Conservation (phyloP, 106 monocot species). For the Platanthera zijinensis region DNA sequence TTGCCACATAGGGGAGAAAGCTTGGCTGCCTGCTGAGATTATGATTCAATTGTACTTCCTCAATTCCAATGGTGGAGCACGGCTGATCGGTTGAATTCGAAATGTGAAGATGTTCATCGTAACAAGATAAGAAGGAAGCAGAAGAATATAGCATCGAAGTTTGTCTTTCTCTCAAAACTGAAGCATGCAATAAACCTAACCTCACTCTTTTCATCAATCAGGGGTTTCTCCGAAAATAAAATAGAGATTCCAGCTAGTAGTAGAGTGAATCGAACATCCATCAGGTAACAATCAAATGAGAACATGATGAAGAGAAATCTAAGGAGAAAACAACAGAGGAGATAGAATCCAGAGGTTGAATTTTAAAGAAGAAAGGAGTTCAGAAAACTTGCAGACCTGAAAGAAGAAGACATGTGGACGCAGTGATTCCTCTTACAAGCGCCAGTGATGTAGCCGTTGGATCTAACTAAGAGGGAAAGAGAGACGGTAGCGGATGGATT, state of each 20-base stretch:
- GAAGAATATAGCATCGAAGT: not conserved
- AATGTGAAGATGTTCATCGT: not conserved
- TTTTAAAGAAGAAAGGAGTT: not conserved
- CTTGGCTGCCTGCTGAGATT: not conserved
- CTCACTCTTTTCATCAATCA: constrained; percentile 4
- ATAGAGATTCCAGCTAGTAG: not conserved
- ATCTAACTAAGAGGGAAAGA: not conserved
- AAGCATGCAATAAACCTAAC: not conserved
- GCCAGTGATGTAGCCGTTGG: not conserved
- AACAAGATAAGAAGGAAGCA: not conserved
- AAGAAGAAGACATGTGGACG: not conserved
- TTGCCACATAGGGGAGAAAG: constrained; percentile 10
- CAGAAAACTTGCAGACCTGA: not conserved
- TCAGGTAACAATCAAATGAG: not conserved
- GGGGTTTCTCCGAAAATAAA: not conserved
- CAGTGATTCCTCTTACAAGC: not conserved
- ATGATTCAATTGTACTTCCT: not conserved
- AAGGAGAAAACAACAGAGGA: not conserved
- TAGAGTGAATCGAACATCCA: constrained; percentile 1
- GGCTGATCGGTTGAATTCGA: not conserved
- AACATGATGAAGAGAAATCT: not conserved
- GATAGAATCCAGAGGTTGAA: not conserved
- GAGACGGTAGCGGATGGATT: no score
- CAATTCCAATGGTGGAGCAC: not conserved
- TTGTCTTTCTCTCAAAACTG: constrained; percentile 1